A percentile compares a stretch with the other conserved stretches of the same genome.
phyloP scores from a whole-genome alignment of 1,284 basidiomycete genomes.

The Pterulicium gracile region DNA sequence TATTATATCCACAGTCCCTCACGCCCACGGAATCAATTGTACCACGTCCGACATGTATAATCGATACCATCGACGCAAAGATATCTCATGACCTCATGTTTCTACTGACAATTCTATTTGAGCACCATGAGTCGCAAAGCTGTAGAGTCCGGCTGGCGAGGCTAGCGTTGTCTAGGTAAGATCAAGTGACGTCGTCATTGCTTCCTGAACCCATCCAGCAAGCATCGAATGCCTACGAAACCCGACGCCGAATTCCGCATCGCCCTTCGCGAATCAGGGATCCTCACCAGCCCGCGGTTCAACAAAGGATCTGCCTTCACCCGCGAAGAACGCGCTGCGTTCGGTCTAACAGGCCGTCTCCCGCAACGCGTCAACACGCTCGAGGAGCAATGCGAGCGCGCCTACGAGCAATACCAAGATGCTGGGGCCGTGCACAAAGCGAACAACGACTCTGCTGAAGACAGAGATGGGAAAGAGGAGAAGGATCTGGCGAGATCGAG shows the following conservation, averaged over 20 bases:
- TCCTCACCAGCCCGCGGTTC: conserved; percentile 56
- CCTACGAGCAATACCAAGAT: conserved; percentile 51
- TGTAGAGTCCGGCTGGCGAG: too few species aligned
- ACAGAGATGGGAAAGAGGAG: too few species aligned
- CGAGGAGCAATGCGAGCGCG: conserved; percentile 65
- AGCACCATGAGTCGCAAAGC: too few species aligned
- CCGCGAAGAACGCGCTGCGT: conserved; percentile 48
- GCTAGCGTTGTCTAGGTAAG: too few species aligned
- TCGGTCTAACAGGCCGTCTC: conserved; percentile 70
- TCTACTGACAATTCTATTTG: background rate
- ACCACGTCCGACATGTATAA: background rate
- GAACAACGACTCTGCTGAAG: too few species aligned
- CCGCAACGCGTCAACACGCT: conserved; percentile 67
- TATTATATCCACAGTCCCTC: background rate
- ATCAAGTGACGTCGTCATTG: too few species aligned
- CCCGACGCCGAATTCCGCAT: conserved; percentile 21
- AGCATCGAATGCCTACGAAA: background rate
- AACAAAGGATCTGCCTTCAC: conserved; percentile 74
- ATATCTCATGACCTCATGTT: too few species aligned
- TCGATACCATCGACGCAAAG: too few species aligned
- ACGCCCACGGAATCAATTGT: background rate
- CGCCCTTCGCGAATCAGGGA: conserved; percentile 43
- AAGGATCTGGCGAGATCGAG: too few species aligned
- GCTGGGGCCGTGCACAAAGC: background rate
- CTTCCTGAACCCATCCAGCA: too few species aligned